phyloP scores from a whole-genome alignment of 805 yeast genomes.

The Metschnikowia santaceciliae region DNA sequence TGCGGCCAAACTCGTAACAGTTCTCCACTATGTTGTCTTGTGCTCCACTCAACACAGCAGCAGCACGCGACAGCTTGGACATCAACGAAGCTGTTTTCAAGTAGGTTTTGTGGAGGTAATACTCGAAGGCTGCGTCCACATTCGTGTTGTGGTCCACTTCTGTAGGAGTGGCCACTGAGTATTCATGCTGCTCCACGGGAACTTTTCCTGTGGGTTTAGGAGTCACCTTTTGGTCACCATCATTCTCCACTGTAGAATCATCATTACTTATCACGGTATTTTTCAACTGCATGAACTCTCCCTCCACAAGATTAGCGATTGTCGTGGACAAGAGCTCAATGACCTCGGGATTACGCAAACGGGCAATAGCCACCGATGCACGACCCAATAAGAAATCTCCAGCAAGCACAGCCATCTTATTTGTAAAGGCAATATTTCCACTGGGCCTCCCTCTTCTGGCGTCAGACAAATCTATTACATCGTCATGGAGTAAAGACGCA shows the following conservation, averaged over 20 bases:
- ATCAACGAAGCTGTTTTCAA: slow-evolving; percentile 91
- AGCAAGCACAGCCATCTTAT: slow-evolving; percentile 95
- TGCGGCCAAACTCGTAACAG: slow-evolving; percentile 88
- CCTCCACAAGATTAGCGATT: slow-evolving; percentile 95
- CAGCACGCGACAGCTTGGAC: slow-evolving; percentile 89
- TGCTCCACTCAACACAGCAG: slow-evolving; percentile 90
- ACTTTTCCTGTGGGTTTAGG: slow-evolving; percentile 63
- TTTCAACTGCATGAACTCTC: slow-evolving; percentile 97
- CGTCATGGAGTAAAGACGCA: slow-evolving; percentile 92
- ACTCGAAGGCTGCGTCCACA: slow-evolving; percentile 89
- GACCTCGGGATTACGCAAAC: slow-evolving; percentile 94
- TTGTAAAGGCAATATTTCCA: slow-evolving; percentile 91
- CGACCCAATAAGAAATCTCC: slow-evolving; percentile 95
- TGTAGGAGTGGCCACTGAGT: slow-evolving; percentile 38
- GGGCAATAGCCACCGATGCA: slow-evolving; percentile 92
- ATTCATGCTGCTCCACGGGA: slow-evolving; percentile 58
- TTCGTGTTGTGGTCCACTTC: slow-evolving; percentile 56
- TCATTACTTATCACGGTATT: slow-evolving; percentile 67
- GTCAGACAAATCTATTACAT: slow-evolving; percentile 89
- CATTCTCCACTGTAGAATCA: slow-evolving; percentile 47
- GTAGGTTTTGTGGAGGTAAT: slow-evolving; percentile 92
- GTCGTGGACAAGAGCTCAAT: slow-evolving; percentile 93
- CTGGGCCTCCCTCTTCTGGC: slow-evolving; percentile 86
- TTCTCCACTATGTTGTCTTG: slow-evolving; percentile 70
- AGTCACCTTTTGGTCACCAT: slow-evolving; percentile 40